phyloP scores from a whole-genome alignment of 805 yeast species.

The Ogataea methanolica region DNA sequence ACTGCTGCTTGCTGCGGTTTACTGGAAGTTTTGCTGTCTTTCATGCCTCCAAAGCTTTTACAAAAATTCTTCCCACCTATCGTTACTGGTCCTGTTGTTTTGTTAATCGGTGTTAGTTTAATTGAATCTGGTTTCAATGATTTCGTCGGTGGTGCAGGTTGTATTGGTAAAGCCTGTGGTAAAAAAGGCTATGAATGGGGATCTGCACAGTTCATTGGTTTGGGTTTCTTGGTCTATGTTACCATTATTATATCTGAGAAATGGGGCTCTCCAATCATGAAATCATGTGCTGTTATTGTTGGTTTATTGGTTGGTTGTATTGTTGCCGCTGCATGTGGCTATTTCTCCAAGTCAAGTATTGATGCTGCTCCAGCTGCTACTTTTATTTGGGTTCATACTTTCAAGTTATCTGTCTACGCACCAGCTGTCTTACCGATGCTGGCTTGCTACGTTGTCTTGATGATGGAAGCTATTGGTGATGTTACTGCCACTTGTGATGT shows the following conservation, averaged over 20 bases:
- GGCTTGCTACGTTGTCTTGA: conserved; percentile 74
- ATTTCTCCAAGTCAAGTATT: conserved; percentile 57
- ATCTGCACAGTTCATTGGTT: conserved; percentile 78
- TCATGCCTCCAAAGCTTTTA: conserved; percentile 67
- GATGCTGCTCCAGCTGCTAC: conserved; percentile 75
- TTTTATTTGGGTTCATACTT: conserved; percentile 85
- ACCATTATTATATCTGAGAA: conserved; percentile 73
- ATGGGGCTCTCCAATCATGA: conserved; percentile 93
- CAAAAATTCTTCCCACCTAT: conserved; percentile 81
- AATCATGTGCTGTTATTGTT: conserved; percentile 84
- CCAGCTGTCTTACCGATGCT: conserved; percentile 83
- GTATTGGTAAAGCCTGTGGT: conserved; percentile 42
- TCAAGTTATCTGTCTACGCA: conserved; percentile 70
- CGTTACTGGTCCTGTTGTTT: conserved; percentile 91
- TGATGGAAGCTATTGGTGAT: conserved; percentile 95
- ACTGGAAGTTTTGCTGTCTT: conserved; percentile 66
- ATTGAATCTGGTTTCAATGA: conserved; percentile 71
- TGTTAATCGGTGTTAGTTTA: conserved; percentile 72
- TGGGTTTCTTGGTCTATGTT: conserved; percentile 78
- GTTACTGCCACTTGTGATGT: conserved; percentile 93
- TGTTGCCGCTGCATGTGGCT: conserved; percentile 87
- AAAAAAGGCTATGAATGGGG: conserved; percentile 62
- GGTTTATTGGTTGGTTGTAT: conserved; percentile 87
- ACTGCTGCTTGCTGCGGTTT: conserved; percentile 77
- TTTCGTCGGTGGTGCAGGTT: conserved; percentile 84